Evolutionary conservation across 768 basidiomycete genomes (phyloP), one percentile per base, ranked within the genome.

Genomic region (Tricholoma saponaceum): DNA sequence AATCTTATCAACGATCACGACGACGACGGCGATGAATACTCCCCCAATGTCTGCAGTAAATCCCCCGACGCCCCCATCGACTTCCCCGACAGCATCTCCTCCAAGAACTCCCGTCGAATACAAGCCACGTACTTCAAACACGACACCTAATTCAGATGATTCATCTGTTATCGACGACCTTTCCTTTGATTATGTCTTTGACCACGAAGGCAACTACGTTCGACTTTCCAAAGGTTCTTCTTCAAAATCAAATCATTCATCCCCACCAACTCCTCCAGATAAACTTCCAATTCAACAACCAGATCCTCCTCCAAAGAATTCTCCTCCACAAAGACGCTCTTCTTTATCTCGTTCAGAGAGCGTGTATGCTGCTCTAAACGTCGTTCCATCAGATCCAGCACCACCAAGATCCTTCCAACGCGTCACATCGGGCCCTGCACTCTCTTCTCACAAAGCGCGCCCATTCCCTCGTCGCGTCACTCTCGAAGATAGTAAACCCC

Each of bases 281-380:
- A 60, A 68, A 47, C 68, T 67, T 23, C 61, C 65, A 8, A 51
- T 75, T 22, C 64, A 73, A 37, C 70, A 75, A 41, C 72, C 78
- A 26, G 74, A 80, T 35, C 70, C 74, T 20, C 72, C 76, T 39
- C 65, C 66, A 59, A 67, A 70, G 52, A 68, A 69, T 35, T 67
- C 69, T 2, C 72, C 76, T 4, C 74, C 80, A 55, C 77, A 79
- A 28, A 65, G 74, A 51, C 78, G 83, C 55, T 67, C 74, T 18
- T 81, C 86, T 0, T 76, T 90, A 26, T 81, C 86, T 4, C 84
- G 84, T 46, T 86, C 87, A 39, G 87, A 90, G 66, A 86, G 82
- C 64, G 79, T 82, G 28, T 80, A 81, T 61, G 71, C 82, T n/a
- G 67, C 76, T 7, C 74, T 79, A n/a, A 50, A 30, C 12, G 22